These are phyloP conservation scores for Rosa hybrid DNA, from an alignment of 331 rosid species.

Conservation along the genomic window DNA sequence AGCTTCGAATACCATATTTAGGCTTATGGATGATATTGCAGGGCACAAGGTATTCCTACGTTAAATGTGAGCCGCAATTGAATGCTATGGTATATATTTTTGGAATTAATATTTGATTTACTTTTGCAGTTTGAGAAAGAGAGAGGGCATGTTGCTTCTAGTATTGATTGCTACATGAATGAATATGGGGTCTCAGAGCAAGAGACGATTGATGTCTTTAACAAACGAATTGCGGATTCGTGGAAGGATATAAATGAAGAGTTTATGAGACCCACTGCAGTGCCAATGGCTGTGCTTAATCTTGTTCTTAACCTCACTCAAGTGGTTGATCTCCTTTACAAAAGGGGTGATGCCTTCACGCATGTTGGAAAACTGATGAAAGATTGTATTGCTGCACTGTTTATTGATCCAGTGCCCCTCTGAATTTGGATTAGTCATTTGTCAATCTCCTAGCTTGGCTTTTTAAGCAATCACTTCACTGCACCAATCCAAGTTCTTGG, in stretches of 20 bases:
- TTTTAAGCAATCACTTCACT: no score
- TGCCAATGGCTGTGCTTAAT: not conserved
- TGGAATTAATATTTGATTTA: not conserved
- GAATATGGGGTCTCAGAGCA: not conserved
- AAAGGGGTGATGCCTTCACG: no score
- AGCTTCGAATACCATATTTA: not conserved
- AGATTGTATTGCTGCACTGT: no score
- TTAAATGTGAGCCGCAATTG: not conserved
- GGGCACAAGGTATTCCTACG: not conserved
- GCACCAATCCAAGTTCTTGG: no score
- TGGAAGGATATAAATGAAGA: not conserved
- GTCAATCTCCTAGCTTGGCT: no score
- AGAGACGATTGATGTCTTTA: not conserved
- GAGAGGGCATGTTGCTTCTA: not conserved
- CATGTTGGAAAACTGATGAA: no score
- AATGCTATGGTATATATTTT: not conserved
- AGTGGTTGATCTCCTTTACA: no score
- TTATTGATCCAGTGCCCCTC: no score
- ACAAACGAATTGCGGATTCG: not conserved
- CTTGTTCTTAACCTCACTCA: not conserved
- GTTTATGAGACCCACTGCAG: not conserved
- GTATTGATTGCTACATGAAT: not conserved
- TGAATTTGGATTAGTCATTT: no score
- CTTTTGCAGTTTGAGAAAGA: not conserved
- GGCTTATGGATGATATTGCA: constrained; percentile 1